phyloP scores from a whole-genome alignment of 2,329 filamentous ascomycete genomes.

The Moelleriella libera region DNA sequence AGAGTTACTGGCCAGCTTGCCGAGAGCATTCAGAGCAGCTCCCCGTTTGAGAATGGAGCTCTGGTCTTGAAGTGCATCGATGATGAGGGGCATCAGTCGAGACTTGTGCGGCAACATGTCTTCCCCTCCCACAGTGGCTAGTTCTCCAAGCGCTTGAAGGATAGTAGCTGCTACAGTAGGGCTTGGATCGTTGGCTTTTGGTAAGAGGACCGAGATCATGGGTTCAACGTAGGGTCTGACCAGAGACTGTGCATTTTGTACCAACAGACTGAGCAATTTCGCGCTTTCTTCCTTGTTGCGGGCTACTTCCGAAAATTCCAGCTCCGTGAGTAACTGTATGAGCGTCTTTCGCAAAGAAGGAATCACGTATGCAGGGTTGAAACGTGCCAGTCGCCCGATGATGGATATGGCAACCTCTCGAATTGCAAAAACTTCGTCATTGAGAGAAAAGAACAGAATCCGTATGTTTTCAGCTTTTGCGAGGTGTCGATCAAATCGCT shows the following conservation, averaged over 20 bases:
- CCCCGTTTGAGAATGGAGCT: conserved; percentile 83
- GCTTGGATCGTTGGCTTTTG: conserved; percentile 76
- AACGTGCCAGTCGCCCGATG: conserved; percentile 78
- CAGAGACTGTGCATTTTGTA: conserved; percentile 80
- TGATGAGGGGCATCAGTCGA: conserved; percentile 85
- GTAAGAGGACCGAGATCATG: conserved; percentile 87
- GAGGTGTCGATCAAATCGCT: conserved; percentile 91
- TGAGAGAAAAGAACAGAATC: conserved; percentile 86
- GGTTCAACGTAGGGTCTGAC: conserved; percentile 96
- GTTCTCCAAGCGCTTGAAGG: conserved; percentile 85
- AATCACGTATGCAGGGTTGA: conserved; percentile 95
- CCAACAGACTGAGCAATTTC: conserved; percentile 79
- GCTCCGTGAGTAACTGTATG: conserved; percentile 88
- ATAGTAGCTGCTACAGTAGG: conserved; percentile 87
- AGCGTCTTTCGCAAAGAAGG: conserved; percentile 88
- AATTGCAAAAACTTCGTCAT: conserved; percentile 87
- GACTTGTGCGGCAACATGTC: conserved; percentile 90
- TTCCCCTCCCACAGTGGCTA: conserved; percentile 85
- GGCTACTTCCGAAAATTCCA: conserved; percentile 89
- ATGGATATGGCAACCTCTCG: conserved; percentile 92
- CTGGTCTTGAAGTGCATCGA: conserved; percentile 87
- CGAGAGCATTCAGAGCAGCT: conserved; percentile 78
- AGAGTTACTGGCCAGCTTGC: conserved; percentile 86
- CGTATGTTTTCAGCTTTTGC: conserved; percentile 95
- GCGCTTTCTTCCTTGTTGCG: conserved; percentile 95